Evolutionary conservation across 495 filamentous ascomycete genomes (phyloP), one percentile per base, ranked within the genome.

Genomic region (Penicillium verhagenii): DNA sequence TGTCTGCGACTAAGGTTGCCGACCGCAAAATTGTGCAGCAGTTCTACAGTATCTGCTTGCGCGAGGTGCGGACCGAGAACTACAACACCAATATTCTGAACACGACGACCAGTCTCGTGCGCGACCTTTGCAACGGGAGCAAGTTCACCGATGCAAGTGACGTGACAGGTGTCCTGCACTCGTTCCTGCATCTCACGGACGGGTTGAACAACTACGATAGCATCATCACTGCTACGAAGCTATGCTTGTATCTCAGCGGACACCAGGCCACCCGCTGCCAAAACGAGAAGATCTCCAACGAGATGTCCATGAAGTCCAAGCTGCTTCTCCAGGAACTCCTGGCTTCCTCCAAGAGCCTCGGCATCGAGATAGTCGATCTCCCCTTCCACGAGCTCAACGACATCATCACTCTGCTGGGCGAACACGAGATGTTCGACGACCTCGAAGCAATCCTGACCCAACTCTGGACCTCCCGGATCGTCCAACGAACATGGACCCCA

Each of bases 391-490:
- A 83, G 40, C 64, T 86, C 2, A 79, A 79, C 52, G 77, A 79
- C 11, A 73, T 86, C 1, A 73, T 82, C 45, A 76, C 76, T 2
- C 68, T 86, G 0, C 70, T 87, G 1, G 84, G 82, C 20, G 77
- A 80, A 50, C 78, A 85, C 60, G 75, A 82, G 53, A 79, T 85
- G 63, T 83, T 79, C 60, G 66, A 72, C 19, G 81, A 84, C 45
- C 77, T 87, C 1, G 82, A 86, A 78, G 56, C 55, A 8, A 75
- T 86, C 23, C 79, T 87, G 7, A 75, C 73, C 25, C 71, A 74
- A 7, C 82, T 87, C 50, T 87, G 84, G 84, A 75, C 73, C 19
- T 85, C 81, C 1, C 77, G 84, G 28, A 76, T 86, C 55, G 75
- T 80, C 18, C 82, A 85, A 50, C 78, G 79, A 61, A 79, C 68